These are phyloP conservation scores for Scedosporium dehoogii DNA, from an alignment of 2,329 filamentous ascomycete genomes.

Conservation along the genomic window DNA sequence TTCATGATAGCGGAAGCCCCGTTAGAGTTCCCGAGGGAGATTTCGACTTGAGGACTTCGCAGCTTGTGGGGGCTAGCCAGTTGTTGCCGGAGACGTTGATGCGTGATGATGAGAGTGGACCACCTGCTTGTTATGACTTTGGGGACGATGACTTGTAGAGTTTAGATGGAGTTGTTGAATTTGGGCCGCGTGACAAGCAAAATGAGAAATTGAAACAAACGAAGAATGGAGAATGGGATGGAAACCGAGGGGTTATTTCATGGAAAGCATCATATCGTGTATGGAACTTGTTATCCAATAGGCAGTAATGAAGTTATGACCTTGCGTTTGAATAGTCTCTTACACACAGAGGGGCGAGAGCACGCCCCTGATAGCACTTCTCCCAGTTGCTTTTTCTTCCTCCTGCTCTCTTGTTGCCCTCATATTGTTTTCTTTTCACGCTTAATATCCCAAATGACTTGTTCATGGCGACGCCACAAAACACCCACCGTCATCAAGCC, in stretches of 20 bases:
- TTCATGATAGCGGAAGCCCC: slow-evolving; percentile 15
- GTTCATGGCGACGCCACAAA: too few relatives aligned
- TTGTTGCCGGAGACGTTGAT: slow-evolving; percentile 39
- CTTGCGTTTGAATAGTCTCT: too few relatives aligned
- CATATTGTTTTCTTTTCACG: too few relatives aligned
- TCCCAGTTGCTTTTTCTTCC: too few relatives aligned
- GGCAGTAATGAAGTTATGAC: too few relatives aligned
- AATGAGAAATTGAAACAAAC: background rate
- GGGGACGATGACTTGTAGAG: slow-evolving; percentile 17
- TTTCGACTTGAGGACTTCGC: slow-evolving; percentile 27
- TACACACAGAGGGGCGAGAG: too few relatives aligned
- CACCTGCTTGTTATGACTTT: slow-evolving; percentile 27
- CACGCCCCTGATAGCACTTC: too few relatives aligned
- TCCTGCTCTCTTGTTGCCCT: too few relatives aligned
- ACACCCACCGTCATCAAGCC: too few relatives aligned
- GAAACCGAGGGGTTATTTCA: background rate
- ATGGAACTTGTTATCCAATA: too few relatives aligned
- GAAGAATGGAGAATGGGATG: background rate
- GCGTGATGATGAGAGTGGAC: slow-evolving; percentile 21
- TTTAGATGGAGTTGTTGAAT: background rate
- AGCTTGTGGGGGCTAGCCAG: slow-evolving; percentile 42
- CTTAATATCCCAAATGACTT: too few relatives aligned
- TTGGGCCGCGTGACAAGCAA: background rate
- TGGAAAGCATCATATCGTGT: too few relatives aligned
- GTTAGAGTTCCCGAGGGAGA: slow-evolving; percentile 10